Evolutionary conservation across 2,329 filamentous ascomycete genomes (phyloP).

Genomic region (Cryphonectria naterciae): DNA sequence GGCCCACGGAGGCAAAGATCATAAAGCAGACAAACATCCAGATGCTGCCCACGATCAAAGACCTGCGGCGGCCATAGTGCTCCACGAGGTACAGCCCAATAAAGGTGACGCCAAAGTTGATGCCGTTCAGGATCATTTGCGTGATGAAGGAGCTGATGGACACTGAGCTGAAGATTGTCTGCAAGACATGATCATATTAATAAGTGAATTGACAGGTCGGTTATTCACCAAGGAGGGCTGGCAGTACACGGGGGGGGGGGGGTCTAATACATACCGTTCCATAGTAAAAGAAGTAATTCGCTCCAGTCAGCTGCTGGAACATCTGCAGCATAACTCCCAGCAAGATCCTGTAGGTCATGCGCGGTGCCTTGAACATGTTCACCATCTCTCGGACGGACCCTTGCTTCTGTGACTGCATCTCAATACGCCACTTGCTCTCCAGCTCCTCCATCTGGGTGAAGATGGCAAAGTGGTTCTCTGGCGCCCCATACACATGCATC

Average conservation of each 20-base stretch:
- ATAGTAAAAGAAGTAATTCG: constrained; percentile 71
- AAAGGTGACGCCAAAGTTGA: constrained; percentile 71
- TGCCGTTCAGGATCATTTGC: constrained; percentile 68
- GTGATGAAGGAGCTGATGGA: constrained; percentile 65
- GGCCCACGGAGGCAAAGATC: constrained; percentile 57
- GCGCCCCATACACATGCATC: constrained; percentile 52
- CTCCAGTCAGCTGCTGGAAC: constrained; percentile 66
- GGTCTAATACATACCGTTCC: constrained; percentile 44
- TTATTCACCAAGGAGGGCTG: too few species aligned
- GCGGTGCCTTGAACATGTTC: constrained; percentile 66
- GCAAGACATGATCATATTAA: constrained; percentile 39
- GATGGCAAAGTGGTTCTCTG: constrained; percentile 48
- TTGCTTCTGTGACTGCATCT: constrained; percentile 42
- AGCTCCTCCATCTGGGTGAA: constrained; percentile 58
- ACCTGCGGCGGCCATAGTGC: constrained; percentile 66
- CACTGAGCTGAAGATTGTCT: constrained; percentile 51
- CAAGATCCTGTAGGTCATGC: constrained; percentile 65
- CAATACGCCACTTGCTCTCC: constrained; percentile 55
- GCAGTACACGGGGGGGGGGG: background rate
- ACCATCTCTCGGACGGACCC: constrained; percentile 52
- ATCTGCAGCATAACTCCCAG: constrained; percentile 65
- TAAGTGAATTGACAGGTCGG: too few species aligned
- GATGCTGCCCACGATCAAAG: constrained; percentile 63
- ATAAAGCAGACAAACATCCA: constrained; percentile 67
- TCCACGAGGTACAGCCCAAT: constrained; percentile 73